Evolutionary conservation across 192 early-diverging fungal species (phyloP), one percentile per base, ranked within the genome.

Genomic region (Piromyces finnis): DNA sequence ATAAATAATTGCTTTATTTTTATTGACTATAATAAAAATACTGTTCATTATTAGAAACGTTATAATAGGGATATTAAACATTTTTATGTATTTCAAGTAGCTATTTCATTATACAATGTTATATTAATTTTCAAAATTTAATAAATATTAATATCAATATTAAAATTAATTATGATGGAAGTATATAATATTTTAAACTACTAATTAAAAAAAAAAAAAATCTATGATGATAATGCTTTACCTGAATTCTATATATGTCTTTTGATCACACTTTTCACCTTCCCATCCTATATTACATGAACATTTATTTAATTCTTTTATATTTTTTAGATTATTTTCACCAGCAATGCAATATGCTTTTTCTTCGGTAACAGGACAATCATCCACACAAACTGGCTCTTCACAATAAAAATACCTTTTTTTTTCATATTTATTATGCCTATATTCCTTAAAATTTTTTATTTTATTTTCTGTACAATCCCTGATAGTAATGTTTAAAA

Each of bases 11-110:
- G 1, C 0, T n/a, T 68, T n/a, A 7, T 68, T 11, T n/a, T n/a
- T 26, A n/a, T 68, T 68, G n/a, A n/a, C 11, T 9, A 26, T 11
- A 68, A 68, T n/a, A n/a, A n/a, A 68, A 26, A 26, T 68, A 0
- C 5, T 1, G 9, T 0, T 11, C 9, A 26, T 9, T n/a, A 68
- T 2, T n/a, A n/a, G 9, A 9, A n/a, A n/a, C 0, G 5, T 0
- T 27, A 68, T 0, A 9, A 68, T 27, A 9, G 9, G 2, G 1
- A 11, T 9, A 26, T 3, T 27, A 68, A n/a, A n/a, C n/a, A n/a
- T 26, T 9, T 68, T 6, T 5, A n/a, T n/a, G 17, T 68, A 68
- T 68, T n/a, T n/a, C n/a, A n/a, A n/a, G n/a, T n/a, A n/a, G n/a
- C n/a, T n/a, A n/a, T n/a, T n/a, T n/a, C n/a, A n/a, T n/a, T n/a